Percentiles rank a stretch among this genome's conserved stretches.
Evolutionary conservation across 495 filamentous ascomycete genomes (phyloP).

Genomic region (Trichoderma reesei): DNA sequence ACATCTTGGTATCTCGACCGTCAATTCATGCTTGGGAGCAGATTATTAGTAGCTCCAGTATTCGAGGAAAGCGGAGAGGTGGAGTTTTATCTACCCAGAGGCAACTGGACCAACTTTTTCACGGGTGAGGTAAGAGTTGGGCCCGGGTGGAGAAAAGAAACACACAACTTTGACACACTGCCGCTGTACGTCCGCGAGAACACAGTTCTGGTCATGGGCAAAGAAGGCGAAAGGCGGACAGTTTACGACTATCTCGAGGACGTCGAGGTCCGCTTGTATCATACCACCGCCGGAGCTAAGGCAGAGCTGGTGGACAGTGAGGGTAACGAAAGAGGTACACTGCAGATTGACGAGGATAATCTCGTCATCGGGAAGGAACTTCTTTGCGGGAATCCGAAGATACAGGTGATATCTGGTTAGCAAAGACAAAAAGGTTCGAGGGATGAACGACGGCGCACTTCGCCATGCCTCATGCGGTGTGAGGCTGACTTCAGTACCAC

Average conservation of each 20-base stretch:
- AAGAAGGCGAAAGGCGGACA: conserved; percentile 31
- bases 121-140: conserved; percentile 33
- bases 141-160: conserved; percentile 40
- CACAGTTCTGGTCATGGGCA: conserved; percentile 37
- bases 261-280: conserved; percentile 34
- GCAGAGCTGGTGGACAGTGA: conserved; percentile 28
- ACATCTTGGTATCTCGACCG: conserved; percentile 53
- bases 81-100: conserved; percentile 52
- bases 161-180: conserved; percentile 34
- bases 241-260: conserved; percentile 41
- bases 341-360: neutral
- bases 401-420: neutral
- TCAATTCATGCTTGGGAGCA: conserved; percentile 56
- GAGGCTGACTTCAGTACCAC: no score
- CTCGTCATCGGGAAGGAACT: neutral
- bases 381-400: neutral
- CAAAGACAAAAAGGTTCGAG: conserved; percentile 22
- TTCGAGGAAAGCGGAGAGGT: conserved; percentile 50
- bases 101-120: conserved; percentile 47
- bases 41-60: conserved; percentile 49
- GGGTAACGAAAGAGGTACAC: conserved; percentile 16
- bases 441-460: conserved; percentile 12
- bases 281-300: conserved; percentile 23
- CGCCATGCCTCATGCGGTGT: neutral
- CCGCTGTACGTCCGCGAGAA: conserved; percentile 42